These are phyloP conservation scores for Colletotrichum incanum DNA, from an alignment of 2,329 filamentous ascomycete genomes.

Conservation along the genomic window DNA sequence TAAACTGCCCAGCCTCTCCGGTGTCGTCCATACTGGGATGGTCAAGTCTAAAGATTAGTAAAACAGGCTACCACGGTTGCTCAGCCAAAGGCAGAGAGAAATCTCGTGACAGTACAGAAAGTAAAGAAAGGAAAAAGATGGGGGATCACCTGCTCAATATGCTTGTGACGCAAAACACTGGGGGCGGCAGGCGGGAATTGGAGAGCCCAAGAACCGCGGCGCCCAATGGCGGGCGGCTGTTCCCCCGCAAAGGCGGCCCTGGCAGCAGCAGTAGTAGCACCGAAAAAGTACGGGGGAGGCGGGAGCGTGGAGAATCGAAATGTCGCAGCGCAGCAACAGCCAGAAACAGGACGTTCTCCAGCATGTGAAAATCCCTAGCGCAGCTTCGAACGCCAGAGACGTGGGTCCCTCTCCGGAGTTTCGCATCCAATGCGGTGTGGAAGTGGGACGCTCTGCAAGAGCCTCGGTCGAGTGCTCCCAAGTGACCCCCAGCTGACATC, in stretches of 20 bases:
- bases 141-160: slow-evolving; percentile 26
- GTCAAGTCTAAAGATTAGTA: neutral
- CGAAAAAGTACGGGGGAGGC: slow-evolving; percentile 33
- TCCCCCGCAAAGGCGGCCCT: slow-evolving; percentile 27
- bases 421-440: slow-evolving; percentile 40
- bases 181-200: neutral
- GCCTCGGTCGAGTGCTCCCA: slow-evolving; percentile 35
- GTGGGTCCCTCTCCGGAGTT: slow-evolving; percentile 23
- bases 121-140: neutral
- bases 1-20: neutral
- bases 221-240: slow-evolving; percentile 16
- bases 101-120: slow-evolving; percentile 2
- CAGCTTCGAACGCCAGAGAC: neutral
- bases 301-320: slow-evolving; percentile 22
- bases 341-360: slow-evolving; percentile 12
- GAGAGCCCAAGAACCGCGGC: slow-evolving; percentile 4
- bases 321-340: slow-evolving; percentile 22
- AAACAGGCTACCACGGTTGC: neutral
- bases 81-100: neutral
- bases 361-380: slow-evolving; percentile 39
- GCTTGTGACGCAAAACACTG: slow-evolving; percentile 39
- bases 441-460: slow-evolving; percentile 21
- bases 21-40: neutral
- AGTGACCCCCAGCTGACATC: slow-evolving; percentile 40
- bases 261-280: neutral